Conservation (phyloP, 2,329 filamentous ascomycete species). For the Aspergillus sp. region DNA sequence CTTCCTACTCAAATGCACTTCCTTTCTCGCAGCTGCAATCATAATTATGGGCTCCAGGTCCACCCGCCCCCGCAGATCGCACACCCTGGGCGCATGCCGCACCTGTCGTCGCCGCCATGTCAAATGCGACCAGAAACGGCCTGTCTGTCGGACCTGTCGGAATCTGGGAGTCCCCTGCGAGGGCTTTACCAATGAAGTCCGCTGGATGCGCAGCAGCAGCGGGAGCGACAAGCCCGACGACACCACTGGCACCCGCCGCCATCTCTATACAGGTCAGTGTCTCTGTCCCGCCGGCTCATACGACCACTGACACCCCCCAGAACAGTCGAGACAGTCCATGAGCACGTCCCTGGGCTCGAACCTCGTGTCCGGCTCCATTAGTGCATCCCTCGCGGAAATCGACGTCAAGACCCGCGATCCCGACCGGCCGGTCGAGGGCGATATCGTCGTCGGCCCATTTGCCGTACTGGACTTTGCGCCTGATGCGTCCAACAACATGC, state of each 20-base stretch:
- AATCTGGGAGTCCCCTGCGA: constrained; percentile 29
- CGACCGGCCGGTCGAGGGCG: constrained; percentile 12
- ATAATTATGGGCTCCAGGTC: too few relatives aligned
- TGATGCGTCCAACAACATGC: neutral
- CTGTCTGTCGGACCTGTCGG: constrained; percentile 32
- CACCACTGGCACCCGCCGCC: constrained; percentile 24
- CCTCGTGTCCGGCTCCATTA: constrained; percentile 30
- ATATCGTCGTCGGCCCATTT: constrained; percentile 32
- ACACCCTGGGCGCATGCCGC: constrained; percentile 34
- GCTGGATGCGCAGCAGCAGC: constrained; percentile 27
- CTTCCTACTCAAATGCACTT: neutral
- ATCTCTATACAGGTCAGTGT: constrained; percentile 32
- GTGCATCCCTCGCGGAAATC: constrained; percentile 33
- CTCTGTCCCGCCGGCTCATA: too few relatives aligned
- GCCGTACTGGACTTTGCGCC: constrained; percentile 26
- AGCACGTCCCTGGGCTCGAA: constrained; percentile 26
- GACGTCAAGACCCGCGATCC: constrained; percentile 27
- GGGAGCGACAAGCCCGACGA: constrained; percentile 9
- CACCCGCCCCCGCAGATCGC: constrained; percentile 24
- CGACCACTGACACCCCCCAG: constrained; percentile 10
- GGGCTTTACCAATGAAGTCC: constrained; percentile 30
- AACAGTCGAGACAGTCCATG: constrained; percentile 32
- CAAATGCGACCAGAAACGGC: constrained; percentile 38
- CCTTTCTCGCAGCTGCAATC: neutral
- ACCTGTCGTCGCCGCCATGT: constrained; percentile 37